phyloP scores from a whole-genome alignment of 2,329 filamentous ascomycete species.

The Talaromyces sp. region DNA sequence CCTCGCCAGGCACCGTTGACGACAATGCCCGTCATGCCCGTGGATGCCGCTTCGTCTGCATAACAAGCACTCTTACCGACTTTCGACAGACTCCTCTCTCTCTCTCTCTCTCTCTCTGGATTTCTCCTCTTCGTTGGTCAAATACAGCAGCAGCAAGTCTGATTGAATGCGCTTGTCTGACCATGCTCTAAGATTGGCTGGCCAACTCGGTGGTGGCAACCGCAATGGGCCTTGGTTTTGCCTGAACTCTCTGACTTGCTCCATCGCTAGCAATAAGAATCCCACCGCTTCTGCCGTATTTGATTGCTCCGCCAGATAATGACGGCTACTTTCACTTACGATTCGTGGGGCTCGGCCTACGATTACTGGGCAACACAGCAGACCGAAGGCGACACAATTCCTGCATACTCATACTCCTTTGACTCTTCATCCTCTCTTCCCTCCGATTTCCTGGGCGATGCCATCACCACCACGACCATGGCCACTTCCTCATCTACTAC shows the following conservation, averaged over 20 bases:
- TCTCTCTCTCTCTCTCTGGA: neutral
- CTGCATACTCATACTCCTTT: neutral
- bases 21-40: neutral
- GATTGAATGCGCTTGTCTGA: neutral
- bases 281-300: neutral
- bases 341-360: constrained; percentile 6
- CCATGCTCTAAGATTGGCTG: neutral
- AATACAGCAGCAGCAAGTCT: neutral
- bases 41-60: neutral
- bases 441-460: neutral
- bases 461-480: neutral
- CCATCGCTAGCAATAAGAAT: neutral
- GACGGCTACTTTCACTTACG: constrained; percentile 6
- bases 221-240: constrained; percentile 6
- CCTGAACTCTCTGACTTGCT: neutral
- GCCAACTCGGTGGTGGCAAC: neutral
- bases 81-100: neutral
- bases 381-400: neutral
- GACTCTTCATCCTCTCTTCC: constrained; percentile 7
- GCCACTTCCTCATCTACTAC: neutral
- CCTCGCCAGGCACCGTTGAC: neutral
- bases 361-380: constrained; percentile 8
- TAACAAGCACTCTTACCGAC: neutral
- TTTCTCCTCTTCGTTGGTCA: neutral
- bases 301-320: neutral